Conservation (phyloP, 257 asterid genomes). For the Petunia axillaris region DNA sequence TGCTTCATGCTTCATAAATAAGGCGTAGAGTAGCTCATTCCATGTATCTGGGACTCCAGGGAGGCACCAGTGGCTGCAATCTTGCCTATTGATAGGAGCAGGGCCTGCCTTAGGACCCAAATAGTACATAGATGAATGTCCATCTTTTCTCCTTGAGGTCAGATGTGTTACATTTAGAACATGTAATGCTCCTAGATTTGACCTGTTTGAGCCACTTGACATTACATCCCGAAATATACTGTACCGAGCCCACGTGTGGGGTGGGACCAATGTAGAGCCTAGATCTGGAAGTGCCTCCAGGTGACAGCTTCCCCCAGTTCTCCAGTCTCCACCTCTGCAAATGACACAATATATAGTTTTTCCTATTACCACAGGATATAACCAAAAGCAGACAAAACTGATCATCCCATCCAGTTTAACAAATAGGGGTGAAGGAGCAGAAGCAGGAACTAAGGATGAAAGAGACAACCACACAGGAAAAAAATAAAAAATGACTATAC, state of each 20-base stretch:
- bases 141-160: slow-evolving; percentile 83
- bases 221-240: slow-evolving; percentile 47
- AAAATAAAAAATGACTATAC: neutral
- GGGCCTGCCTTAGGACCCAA: slow-evolving; percentile 59
- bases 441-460: neutral
- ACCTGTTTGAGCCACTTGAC: slow-evolving; percentile 36
- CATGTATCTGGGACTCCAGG: slow-evolving; percentile 93
- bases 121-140: slow-evolving; percentile 85
- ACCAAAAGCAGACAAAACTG: too few relatives aligned
- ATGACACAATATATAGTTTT: neutral
- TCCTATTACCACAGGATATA: neutral
- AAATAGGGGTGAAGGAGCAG: neutral
- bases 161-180: slow-evolving; percentile 68
- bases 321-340: slow-evolving; percentile 94
- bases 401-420: neutral
- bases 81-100: slow-evolving; percentile 69
- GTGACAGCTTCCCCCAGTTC: slow-evolving; percentile 80
- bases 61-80: slow-evolving; percentile 97
- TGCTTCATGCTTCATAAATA: slow-evolving; percentile 55
- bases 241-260: slow-evolving; percentile 66
- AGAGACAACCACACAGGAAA: neutral
- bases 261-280: slow-evolving; percentile 66
- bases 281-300: slow-evolving; percentile 76
- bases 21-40: slow-evolving; percentile 80
- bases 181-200: slow-evolving; percentile 40